These are phyloP conservation scores for Hyphopichia buzzinii DNA, from an alignment of 1,139 yeast genomes.

Conservation along the genomic window DNA sequence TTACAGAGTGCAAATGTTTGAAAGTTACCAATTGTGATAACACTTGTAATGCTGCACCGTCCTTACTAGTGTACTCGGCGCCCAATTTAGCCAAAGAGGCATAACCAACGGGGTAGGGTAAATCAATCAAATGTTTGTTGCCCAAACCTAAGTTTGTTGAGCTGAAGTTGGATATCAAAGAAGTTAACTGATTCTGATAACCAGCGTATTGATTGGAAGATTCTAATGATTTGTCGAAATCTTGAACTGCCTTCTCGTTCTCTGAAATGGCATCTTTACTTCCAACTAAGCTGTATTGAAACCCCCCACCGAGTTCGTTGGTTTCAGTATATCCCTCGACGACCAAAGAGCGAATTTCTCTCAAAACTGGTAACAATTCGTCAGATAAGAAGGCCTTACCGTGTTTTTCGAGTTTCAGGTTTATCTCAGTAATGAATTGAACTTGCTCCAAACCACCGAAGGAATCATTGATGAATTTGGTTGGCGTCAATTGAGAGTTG, in stretches of 20 bases:
- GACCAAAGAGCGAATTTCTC: slow-evolving; percentile 50
- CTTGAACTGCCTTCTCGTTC: slow-evolving; percentile 40
- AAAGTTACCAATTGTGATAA: slow-evolving; percentile 79
- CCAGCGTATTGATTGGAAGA: slow-evolving; percentile 1
- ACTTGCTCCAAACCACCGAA: slow-evolving; percentile 77
- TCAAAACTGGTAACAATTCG: slow-evolving; percentile 63
- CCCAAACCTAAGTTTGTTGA: slow-evolving; percentile 5
- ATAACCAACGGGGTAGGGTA: slow-evolving; percentile 90
- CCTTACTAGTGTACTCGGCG: slow-evolving; percentile 62
- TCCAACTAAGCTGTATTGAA: slow-evolving; percentile 61
- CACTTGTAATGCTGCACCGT: slow-evolving; percentile 84
- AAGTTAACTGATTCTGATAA: slow-evolving; percentile 6
- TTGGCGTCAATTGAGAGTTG: slow-evolving; percentile 59
- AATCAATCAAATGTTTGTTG: slow-evolving; percentile 49
- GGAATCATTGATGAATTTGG: slow-evolving; percentile 60
- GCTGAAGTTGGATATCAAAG: slow-evolving; percentile 5
- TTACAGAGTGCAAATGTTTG: slow-evolving; percentile 81
- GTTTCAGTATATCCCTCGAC: slow-evolving; percentile 29
- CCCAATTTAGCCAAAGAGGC: slow-evolving; percentile 71
- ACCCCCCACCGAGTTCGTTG: slow-evolving; percentile 14
- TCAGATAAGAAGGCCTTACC: slow-evolving; percentile 53
- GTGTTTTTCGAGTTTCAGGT: slow-evolving; percentile 42
- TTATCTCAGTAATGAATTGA: slow-evolving; percentile 62
- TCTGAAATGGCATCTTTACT: slow-evolving; percentile 40
- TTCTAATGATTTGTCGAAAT: slow-evolving; percentile 27